Percentiles rank a stretch among this genome's conserved stretches.
phyloP scores from a whole-genome alignment of 306 rosid genomes.

The Quercus ilex region DNA sequence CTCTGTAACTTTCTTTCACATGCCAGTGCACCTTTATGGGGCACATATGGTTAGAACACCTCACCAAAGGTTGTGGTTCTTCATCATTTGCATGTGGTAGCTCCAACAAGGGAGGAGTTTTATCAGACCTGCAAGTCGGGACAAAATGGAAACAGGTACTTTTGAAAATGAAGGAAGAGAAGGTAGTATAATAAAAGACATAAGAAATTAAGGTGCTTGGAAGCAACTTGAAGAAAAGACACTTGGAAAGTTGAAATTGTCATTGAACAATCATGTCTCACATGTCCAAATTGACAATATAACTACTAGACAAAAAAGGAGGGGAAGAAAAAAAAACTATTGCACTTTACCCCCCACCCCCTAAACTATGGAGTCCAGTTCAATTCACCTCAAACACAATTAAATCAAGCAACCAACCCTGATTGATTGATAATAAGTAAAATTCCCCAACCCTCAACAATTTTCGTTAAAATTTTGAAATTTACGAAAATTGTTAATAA shows the following conservation, averaged over 20 bases:
- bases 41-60: slow-evolving; percentile 77
- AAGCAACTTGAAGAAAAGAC: not conserved
- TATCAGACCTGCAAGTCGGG: slow-evolving; percentile 39
- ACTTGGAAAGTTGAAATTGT: not conserved
- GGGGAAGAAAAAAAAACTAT: too few species aligned
- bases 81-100: slow-evolving; percentile 31
- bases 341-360: too few species aligned
- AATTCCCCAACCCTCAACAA: too few species aligned
- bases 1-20: slow-evolving; percentile 65
- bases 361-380: too few species aligned
- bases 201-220: not conserved
- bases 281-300: too few species aligned
- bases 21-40: slow-evolving; percentile 87
- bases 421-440: too few species aligned
- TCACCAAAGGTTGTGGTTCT: slow-evolving; percentile 28
- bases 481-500: too few species aligned
- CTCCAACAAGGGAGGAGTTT: slow-evolving; percentile 36
- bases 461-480: too few species aligned
- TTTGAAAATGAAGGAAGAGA: not conserved
- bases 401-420: too few species aligned
- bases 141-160: not conserved
- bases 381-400: too few species aligned
- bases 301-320: too few species aligned
- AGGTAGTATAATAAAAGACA: not conserved
- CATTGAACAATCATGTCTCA: too few species aligned